Evolutionary conservation across 1,284 basidiomycete species (phyloP), one percentile per base, ranked within the genome.

Genomic region (Moesziomyces antarcticus): DNA sequence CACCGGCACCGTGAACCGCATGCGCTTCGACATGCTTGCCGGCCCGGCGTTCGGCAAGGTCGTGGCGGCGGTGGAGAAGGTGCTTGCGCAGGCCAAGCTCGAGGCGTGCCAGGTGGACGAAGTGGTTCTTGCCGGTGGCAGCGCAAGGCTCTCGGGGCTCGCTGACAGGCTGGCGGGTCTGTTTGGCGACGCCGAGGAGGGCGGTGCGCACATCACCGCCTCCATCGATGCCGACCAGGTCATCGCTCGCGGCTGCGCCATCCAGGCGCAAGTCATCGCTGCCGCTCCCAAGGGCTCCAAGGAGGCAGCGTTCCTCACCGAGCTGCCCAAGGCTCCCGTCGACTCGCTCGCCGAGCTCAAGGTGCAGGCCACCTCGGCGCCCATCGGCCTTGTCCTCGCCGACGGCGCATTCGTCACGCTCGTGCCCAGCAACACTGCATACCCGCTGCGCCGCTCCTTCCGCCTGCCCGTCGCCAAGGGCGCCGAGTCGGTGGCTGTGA

Each of bases 21-120:
- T 96, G 85, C 90, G 96, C 37, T 97, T 97, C 86, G 94, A 97
- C 85, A 89, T 97, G 86, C 89, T 97, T 74, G 89, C 91, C 3
- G 87, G 89, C 10, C 78, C 89, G 13, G 87, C 95, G 37, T 98
- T 96, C 86, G 86, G 87, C 61, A 86, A 88, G 72, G 90, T 97
- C 54, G 88, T 88, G 33, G 84, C 85, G 27, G 89, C 89, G 59
- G 88, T 93, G 61, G 85, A 86, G 57, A 86, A 89, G 49, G 88
- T 93, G 21, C 87, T 94, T 24, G 85, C 86, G 24, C 83, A 86
- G 35, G 90, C 90, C 0, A 87, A 87, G 20, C 83, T 94, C 27
- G 93, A 98, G 81, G 85, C 91, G n/a, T 67, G 88, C 88, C 86
- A 91, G 78, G 88, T 98, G 55, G 93, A 97, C 84, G 94, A 97